Evolutionary conservation across 192 early-diverging fungal genomes (phyloP), one percentile per base, ranked within the genome.

Genomic region (Coemansia guatemalensis): DNA sequence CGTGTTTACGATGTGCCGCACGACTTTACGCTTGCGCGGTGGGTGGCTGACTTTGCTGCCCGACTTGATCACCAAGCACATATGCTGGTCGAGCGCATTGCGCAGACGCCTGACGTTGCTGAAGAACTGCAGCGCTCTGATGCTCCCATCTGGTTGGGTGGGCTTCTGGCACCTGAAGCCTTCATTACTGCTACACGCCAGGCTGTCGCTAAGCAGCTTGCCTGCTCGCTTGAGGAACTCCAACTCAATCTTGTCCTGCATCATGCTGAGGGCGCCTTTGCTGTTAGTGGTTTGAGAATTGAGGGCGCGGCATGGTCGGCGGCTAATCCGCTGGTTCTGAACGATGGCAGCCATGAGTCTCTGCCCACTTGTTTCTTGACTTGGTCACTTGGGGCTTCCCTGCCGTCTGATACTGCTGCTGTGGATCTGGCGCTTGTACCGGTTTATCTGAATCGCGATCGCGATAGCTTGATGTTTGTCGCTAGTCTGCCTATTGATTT

Each of bases 101-200:
- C 35, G 32, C 44, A 33, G 14, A 61, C 55, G 0, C 39, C 25
- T 6, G 56, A 35, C 12, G 53, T 21, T 27, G 48, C 47, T 2
- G 53, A 58, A 17, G 57, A 55, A 4, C 65, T 82, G 39, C 63
- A 73, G 49, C n/a, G 51, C 18, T 30, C 72, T 3, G 39, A 44
- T 44, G 39, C 14, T 8, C 62, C 74, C 26, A 78, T 96, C n/a
- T 94, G 90, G 90, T 66, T 96, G 20, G 95, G 95, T 51, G 93
- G 92, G 0, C 73, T 96, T 20, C 87, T 96, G 71, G 87, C 86
- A 44, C 95, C 95, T 18, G 92, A 95, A 71, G 95, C 94, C 18
- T 96, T 89, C 71, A 82, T 95, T 20, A 97, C 94, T 0, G 95
- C 94, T 22, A 94, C 95, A 12, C 85, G 93, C 33, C 95, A 97